Evolutionary conservation across 2,329 filamentous ascomycete genomes (phyloP), one percentile per base, ranked within the genome.

Genomic region (Aspergillus sp.): DNA sequence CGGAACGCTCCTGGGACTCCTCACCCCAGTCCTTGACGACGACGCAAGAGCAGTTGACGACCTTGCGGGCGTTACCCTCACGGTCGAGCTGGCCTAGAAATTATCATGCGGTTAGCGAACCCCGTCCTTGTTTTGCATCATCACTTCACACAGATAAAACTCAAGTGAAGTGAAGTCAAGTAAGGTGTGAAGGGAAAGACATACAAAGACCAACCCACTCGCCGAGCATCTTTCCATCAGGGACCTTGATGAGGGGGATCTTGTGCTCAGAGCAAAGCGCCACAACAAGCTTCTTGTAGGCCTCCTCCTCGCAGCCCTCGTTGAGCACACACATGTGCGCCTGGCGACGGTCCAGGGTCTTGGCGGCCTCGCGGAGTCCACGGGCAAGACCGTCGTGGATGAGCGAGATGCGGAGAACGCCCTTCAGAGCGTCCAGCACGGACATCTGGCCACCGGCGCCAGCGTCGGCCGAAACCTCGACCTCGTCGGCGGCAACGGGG

Each of bases 31-130:
- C 93, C 86, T 95, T 94, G 77, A 99, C 95, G 66, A 99, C 95
- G 76, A 99, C 95, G 87, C 95, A 98, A 78, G 94, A 98, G 92
- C 95, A 99, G 91, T 99, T 99, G 85, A 99, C 95, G 73, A 99
- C 94, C 90, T 99, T 99, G 84, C 95, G 91, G 77, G 95, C 92
- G 84, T 99, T 99, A 75, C 95, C 95, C 85, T 99, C 95, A 78
- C 95, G 94, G 86, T 99, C 95, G 76, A 99, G 89, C 74, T 97
- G 93, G 85, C 94, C 94, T 20, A 20, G 20, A 20, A 20, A 20
- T 20, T 20, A 20, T 2, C 20, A 20, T 20, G 20, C 20, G 20
- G 20, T 20, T 20, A 20, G 20, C 20, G 20, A 20, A 20, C 20
- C 20, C 20, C 20, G 20, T 20, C 20, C 20, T 20, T 20, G 1